Evolutionary conservation across 2,329 filamentous ascomycete species (phyloP).

Genomic region (Bipolaris zeicola): DNA sequence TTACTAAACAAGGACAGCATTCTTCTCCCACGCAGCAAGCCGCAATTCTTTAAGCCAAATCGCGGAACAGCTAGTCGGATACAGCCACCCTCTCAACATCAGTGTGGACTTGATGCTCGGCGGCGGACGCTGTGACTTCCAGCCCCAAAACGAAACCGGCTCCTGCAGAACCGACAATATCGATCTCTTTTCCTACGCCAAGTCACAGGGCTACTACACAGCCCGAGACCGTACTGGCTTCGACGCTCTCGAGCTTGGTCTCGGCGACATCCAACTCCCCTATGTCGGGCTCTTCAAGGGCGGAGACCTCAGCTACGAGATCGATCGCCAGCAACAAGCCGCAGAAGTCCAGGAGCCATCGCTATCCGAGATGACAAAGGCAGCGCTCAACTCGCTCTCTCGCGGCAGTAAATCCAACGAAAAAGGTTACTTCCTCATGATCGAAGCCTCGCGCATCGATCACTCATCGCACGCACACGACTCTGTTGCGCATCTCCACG

Average conservation of each 20-base stretch:
- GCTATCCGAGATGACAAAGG: constrained; percentile 49
- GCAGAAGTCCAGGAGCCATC: constrained; percentile 46
- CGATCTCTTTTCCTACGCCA: constrained; percentile 47
- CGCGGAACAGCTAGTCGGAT: constrained; percentile 50
- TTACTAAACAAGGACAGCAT: too few relatives aligned
- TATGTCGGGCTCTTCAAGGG: constrained; percentile 51
- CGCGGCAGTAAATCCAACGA: constrained; percentile 38
- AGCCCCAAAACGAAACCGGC: constrained; percentile 43
- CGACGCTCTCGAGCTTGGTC: constrained; percentile 37
- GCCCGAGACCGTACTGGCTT: constrained; percentile 47
- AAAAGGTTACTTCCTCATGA: constrained; percentile 52
- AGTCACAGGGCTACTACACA: constrained; percentile 44
- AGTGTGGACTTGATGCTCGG: constrained; percentile 51
- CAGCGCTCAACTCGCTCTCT: constrained; percentile 47
- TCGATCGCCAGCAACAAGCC: constrained; percentile 47
- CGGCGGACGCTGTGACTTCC: constrained; percentile 52
- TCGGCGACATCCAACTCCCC: constrained; percentile 36
- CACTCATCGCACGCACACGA: constrained; percentile 36
- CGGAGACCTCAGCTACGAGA: constrained; percentile 25
- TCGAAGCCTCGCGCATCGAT: constrained; percentile 31
- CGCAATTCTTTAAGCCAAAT: constrained; percentile 47
- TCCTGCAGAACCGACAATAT: constrained; percentile 49
- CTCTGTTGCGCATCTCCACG: constrained; percentile 39
- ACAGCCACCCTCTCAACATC: constrained; percentile 48
- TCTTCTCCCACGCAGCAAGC: constrained; percentile 44